Conservation (phyloP, 495 filamentous ascomycete genomes). For the Bryoglossum gracile region DNA sequence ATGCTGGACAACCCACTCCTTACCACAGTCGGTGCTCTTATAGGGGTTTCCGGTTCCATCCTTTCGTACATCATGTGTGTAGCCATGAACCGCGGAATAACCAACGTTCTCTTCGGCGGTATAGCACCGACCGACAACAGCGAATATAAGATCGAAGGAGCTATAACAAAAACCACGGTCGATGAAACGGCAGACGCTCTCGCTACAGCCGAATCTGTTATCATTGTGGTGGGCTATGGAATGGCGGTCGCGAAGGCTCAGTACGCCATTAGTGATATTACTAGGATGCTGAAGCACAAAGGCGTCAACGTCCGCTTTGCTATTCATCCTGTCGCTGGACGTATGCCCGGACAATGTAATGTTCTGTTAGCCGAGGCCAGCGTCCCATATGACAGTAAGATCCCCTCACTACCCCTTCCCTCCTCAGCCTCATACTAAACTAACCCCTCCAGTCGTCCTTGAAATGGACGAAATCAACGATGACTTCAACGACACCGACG, state of each 20-base stretch:
- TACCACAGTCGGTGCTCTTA: constrained; percentile 70
- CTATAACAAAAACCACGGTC: constrained; percentile 60
- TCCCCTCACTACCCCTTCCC: constrained; percentile 19
- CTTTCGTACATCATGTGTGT: constrained; percentile 78
- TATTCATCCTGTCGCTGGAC: constrained; percentile 75
- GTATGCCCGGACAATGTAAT: constrained; percentile 85
- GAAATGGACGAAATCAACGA: constrained; percentile 93
- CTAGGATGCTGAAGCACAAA: constrained; percentile 56
- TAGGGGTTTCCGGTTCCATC: constrained; percentile 75
- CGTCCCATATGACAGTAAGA: constrained; percentile 65
- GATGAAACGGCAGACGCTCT: constrained; percentile 70
- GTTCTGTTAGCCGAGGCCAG: constrained; percentile 74
- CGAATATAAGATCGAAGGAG: constrained; percentile 67
- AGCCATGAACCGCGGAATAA: constrained; percentile 75
- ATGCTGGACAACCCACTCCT: constrained; percentile 81
- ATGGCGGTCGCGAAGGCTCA: constrained; percentile 87
- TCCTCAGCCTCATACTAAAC: constrained; percentile 17
- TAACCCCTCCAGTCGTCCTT: constrained; percentile 49
- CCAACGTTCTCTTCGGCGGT: constrained; percentile 76
- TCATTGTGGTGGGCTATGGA: constrained; percentile 74
- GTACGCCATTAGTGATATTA: constrained; percentile 75
- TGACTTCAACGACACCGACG: constrained; percentile 71
- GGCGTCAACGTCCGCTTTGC: constrained; percentile 76
- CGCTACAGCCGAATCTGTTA: constrained; percentile 63
- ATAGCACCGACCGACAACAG: constrained; percentile 51